Evolutionary conservation across 805 yeast species (phyloP), one percentile per base, ranked within the genome.

Genomic region (Candida sphagnicola): DNA sequence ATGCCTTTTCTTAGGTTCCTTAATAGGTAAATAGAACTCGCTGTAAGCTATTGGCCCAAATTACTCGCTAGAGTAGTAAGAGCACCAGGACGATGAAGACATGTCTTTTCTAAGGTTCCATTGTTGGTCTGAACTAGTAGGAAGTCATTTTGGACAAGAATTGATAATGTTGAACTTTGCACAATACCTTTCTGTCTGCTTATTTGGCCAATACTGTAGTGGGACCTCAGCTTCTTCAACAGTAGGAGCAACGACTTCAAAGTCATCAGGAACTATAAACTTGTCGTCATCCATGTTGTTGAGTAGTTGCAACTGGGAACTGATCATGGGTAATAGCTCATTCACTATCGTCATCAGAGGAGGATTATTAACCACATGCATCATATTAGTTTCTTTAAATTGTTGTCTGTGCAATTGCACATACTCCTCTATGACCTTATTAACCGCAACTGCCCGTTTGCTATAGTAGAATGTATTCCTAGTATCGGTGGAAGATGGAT

Each of bases 181-280:
- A 34, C 70, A 59, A 37, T 61, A 69, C 8, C 50, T 52, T 4
- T 19, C 24, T 0, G 75, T 67, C 47, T 70, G 75, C 30, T 51
- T 47, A 40, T 64, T 70, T 1, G 45, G 53, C 63, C 66, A 66
- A 39, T 59, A 59, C 39, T 57, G 39, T 33, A 65, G 45, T 4
- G 51, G 49, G 3, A 38, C 42, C n/a, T 31, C 38, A 13, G 29
- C 5, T 8, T 39, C 40, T 18, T 32, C 44, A 8, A 42, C 41
- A 2, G 53, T 43, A 8, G 67, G 65, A 2, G 69, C 68, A 3
- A 54, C 40, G 4, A 37, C 28, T 29, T 49, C 35, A 44, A 65
- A 65, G 34, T 55, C 53, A 1, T 32, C 13, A 1, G 61, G 64
- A 6, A 56, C 38, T 35, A 28, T 19, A 14, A 53, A 54, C 12